These are phyloP conservation scores for Crucibulum laeve DNA, from an alignment of 768 basidiomycete genomes.

Conservation along the genomic window DNA sequence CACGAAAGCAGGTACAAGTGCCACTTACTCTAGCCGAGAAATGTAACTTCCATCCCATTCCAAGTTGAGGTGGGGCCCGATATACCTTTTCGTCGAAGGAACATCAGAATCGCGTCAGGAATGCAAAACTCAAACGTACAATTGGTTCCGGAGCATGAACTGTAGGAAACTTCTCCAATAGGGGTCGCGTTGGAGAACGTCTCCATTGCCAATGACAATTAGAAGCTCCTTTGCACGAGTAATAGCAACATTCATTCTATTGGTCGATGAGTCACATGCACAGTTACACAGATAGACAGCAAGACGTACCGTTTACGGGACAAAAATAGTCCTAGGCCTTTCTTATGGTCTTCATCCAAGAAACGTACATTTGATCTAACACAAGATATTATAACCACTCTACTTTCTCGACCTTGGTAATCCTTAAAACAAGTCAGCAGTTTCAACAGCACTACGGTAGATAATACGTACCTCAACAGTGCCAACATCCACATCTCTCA, in stretches of 20 bases:
- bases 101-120: not conserved
- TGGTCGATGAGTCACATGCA: not conserved
- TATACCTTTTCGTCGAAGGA: slow-evolving; percentile 26
- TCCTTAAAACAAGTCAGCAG: slow-evolving; percentile 22
- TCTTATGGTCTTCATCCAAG: slow-evolving; percentile 41
- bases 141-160: slow-evolving; percentile 39
- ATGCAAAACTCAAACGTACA: slow-evolving; percentile 24
- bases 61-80: slow-evolving; percentile 36
- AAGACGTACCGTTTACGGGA: slow-evolving; percentile 39
- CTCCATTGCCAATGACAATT: slow-evolving; percentile 42
- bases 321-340: slow-evolving; percentile 40
- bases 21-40: slow-evolving; percentile 40
- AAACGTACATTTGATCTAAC: slow-evolving; percentile 42
- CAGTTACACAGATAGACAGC: not conserved
- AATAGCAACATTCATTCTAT: slow-evolving; percentile 51
- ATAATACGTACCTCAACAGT: slow-evolving; percentile 39
- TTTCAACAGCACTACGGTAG: not conserved
- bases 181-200: slow-evolving; percentile 36
- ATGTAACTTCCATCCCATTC: slow-evolving; percentile 45
- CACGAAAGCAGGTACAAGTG: not conserved
- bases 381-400: slow-evolving; percentile 48
- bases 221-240: slow-evolving; percentile 52
- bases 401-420: slow-evolving; percentile 47
- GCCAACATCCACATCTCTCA: slow-evolving; percentile 44
- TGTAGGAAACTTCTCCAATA: slow-evolving; percentile 50